Conservation (phyloP, 768 basidiomycete genomes). For the Russula olivacea region DNA sequence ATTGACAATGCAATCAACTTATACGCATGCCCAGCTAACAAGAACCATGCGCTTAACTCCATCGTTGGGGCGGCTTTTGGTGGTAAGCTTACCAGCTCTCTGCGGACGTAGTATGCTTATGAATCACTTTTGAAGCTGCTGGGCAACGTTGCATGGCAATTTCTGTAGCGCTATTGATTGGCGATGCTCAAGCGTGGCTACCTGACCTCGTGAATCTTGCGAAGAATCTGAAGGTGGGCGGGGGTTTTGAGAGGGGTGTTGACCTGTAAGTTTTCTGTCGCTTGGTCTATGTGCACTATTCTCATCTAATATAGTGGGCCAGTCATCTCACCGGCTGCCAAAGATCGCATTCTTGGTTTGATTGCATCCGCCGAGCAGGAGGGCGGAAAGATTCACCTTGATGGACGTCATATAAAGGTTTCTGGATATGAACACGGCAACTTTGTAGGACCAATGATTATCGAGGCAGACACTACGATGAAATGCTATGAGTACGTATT, state of each 20-base stretch:
- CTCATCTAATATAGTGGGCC: conserved; percentile 47
- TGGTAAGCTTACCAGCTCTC: conserved; percentile 38
- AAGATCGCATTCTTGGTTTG: conserved; percentile 65
- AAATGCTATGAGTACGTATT: conserved; percentile 69
- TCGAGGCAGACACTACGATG: conserved; percentile 81
- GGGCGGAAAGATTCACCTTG: conserved; percentile 82
- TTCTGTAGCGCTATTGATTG: conserved; percentile 86
- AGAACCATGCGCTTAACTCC: conserved; percentile 86
- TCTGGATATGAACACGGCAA: conserved; percentile 80
- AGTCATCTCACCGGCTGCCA: conserved; percentile 77
- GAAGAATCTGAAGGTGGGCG: conserved; percentile 70
- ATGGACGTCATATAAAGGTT: conserved; percentile 69
- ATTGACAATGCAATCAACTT: neutral
- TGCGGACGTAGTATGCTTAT: conserved; percentile 24
- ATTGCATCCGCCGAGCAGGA: conserved; percentile 71
- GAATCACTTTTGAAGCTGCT: conserved; percentile 53
- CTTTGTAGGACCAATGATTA: conserved; percentile 89
- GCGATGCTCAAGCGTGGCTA: conserved; percentile 72
- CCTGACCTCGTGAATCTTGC: conserved; percentile 82
- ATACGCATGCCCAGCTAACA: conserved; percentile 58
- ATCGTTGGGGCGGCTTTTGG: conserved; percentile 93
- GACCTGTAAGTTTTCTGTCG: conserved; percentile 59
- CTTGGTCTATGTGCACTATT: neutral
- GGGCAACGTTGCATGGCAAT: conserved; percentile 98
- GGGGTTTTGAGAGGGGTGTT: conserved; percentile 82